Conservation (phyloP, 2,329 filamentous ascomycete genomes). For the Ophiostoma tasmaniense region DNA sequence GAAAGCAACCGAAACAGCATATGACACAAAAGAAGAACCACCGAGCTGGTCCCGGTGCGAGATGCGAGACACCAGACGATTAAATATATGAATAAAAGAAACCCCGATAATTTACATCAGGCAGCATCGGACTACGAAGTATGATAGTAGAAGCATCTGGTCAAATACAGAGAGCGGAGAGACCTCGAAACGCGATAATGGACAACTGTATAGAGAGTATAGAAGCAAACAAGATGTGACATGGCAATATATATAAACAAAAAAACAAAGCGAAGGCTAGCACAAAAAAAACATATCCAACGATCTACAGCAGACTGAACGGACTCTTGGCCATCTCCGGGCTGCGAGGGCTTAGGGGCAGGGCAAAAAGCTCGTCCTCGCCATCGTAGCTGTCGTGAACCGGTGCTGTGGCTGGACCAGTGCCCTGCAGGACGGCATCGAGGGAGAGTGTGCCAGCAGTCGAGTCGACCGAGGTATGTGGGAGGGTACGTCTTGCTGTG, state of each 20-base stretch:
- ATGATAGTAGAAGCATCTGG: not conserved
- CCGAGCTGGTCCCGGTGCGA: not conserved
- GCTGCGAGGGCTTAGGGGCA: slow-evolving; percentile 77
- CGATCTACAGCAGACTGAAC: slow-evolving; percentile 49
- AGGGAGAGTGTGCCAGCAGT: slow-evolving; percentile 25
- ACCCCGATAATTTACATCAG: too few relatives aligned
- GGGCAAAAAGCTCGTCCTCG: slow-evolving; percentile 77
- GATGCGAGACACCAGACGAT: not conserved
- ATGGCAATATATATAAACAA: not conserved
- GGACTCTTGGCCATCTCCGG: slow-evolving; percentile 80
- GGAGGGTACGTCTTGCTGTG: not conserved
- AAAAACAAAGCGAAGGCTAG: not conserved
- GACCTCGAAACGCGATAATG: not conserved
- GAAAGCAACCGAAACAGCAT: not conserved
- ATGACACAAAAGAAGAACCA: slow-evolving; percentile 1
- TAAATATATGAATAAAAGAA: too few relatives aligned
- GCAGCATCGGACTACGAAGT: not conserved
- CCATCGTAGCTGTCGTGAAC: slow-evolving; percentile 36
- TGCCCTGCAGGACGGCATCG: slow-evolving; percentile 32
- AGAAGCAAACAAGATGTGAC: not conserved
- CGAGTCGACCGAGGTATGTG: not conserved
- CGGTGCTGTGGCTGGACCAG: not conserved
- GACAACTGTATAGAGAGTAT: not conserved
- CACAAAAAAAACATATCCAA: not conserved
- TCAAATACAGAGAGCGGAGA: not conserved